Conservation (phyloP, 495 filamentous ascomycete species). For the Hyaloscypha variabilis region DNA sequence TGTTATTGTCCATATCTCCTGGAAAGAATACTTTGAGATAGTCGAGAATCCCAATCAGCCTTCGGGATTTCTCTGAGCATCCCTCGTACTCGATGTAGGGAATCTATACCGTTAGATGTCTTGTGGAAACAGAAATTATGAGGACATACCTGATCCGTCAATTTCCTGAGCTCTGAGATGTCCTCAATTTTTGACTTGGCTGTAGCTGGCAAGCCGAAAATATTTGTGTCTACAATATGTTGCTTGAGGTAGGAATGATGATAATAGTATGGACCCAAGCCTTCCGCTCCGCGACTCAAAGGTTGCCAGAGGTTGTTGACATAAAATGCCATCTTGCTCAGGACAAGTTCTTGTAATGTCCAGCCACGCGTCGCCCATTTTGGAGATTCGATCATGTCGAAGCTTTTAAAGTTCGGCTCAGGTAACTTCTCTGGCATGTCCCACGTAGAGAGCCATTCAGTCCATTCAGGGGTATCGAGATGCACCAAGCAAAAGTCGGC, state of each 20-base stretch:
- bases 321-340: conserved; percentile 50
- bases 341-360: conserved; percentile 52
- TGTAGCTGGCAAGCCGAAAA: conserved; percentile 2
- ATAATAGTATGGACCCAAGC: conserved; percentile 43
- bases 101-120: conserved; percentile 15
- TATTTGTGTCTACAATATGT: conserved; percentile 27
- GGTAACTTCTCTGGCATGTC: conserved; percentile 26
- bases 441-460: conserved; percentile 35
- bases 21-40: conserved; percentile 35
- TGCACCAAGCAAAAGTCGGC: conserved; percentile 51
- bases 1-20: conserved; percentile 35
- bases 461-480: conserved; percentile 37
- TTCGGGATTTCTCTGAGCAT: conserved; percentile 27
- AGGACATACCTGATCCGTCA: conserved; percentile 20
- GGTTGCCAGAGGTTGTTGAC: conserved; percentile 43
- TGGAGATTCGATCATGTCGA: conserved; percentile 32
- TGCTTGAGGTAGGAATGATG: conserved; percentile 40
- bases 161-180: not conserved
- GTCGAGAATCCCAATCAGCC: conserved; percentile 37
- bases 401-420: conserved; percentile 29
- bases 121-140: not conserved
- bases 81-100: conserved; percentile 15
- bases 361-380: conserved; percentile 48
- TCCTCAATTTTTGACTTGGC: conserved; percentile 16
- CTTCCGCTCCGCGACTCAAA: conserved; percentile 40